Base-by-base conservation (phyloP, 164 flowering plant species). In the Santalum album region DNA sequence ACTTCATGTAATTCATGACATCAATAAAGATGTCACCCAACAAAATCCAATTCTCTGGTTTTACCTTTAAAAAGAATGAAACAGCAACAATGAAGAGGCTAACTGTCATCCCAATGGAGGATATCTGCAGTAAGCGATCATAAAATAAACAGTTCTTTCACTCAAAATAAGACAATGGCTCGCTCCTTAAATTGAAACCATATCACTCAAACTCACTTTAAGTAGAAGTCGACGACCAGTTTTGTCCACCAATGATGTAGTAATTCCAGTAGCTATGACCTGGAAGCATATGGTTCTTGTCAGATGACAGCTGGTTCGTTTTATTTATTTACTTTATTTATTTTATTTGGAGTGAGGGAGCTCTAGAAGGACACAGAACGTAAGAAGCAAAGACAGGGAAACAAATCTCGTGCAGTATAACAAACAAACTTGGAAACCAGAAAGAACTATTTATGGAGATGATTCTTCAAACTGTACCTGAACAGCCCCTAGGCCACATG, bases 161-260 rank as follows among this genome's bases (percentile, higher is more conserved):
- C 3, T 58, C 24, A 18, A 51, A 20, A 18, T 10, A 11, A 24
- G 25, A 62, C 15, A 26, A 50, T 49, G 23, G 38, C 25, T 53
- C 34, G 19, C 51, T 24, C 25, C 58, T 49, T 19, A 45, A 55
- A n/a, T 40, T 22, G 17, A 18, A 18, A 24, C 12, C 32, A 25
- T 51, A 50, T 39, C 42, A 14, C n/a, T 26, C 21, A 10, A 51
- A 78, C 96, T 77, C 70, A 88, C 98, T 40, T 75, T 83, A 53
- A 92, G 90, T n/a, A 92, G 85, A 57, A 89, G 65, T 58, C 96
- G 72, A 29, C 98, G 96, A 16, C 98, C 98, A 20, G 94, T 65
- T 79, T 65, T 84, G 67, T 92, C 98, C 51, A 74, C 67, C 79
- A 92, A 68, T 96, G 89, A 89, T 25, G 89, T 78, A 42, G 96